phyloP scores from a whole-genome alignment of 176 grass and related monocot genomes.

The Oryza australiensis region DNA sequence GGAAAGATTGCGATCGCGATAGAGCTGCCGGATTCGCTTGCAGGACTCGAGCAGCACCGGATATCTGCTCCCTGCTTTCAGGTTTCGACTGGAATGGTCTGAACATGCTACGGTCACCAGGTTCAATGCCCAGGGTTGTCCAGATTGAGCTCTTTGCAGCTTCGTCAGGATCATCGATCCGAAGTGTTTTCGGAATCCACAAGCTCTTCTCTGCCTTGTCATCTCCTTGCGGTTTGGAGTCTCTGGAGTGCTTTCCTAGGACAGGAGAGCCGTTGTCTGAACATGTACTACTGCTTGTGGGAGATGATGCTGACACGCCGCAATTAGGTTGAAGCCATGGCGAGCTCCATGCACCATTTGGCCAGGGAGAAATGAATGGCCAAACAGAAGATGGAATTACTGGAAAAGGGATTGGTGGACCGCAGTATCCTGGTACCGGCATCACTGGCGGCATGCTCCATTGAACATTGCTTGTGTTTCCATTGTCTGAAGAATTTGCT shows the following conservation, averaged over 20 bases:
- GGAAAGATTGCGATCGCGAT: slow-evolving; percentile 59
- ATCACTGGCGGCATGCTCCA: slow-evolving; percentile 44
- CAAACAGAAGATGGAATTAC: slow-evolving; percentile 51
- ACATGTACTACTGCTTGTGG: slow-evolving; percentile 33
- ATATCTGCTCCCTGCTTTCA: slow-evolving; percentile 29
- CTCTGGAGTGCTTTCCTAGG: slow-evolving; percentile 78
- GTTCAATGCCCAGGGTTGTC: slow-evolving; percentile 61
- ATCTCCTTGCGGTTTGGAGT: slow-evolving; percentile 33
- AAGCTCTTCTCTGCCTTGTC: slow-evolving; percentile 43
- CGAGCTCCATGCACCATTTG: slow-evolving; percentile 51
- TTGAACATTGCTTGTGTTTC: slow-evolving; percentile 34
- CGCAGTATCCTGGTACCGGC: slow-evolving; percentile 40
- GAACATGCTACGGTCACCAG: slow-evolving; percentile 54
- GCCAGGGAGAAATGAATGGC: slow-evolving; percentile 63
- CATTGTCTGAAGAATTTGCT: slow-evolving; percentile 42
- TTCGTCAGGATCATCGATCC: slow-evolving; percentile 78
- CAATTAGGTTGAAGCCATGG: slow-evolving; percentile 51
- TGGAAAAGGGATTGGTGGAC: slow-evolving; percentile 40
- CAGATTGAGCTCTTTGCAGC: slow-evolving; percentile 90
- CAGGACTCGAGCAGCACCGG: slow-evolving; percentile 40
- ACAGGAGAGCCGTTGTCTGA: slow-evolving; percentile 36
- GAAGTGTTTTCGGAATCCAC: slow-evolving; percentile 73
- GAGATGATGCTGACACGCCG: slow-evolving; percentile 3
- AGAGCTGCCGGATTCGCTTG: slow-evolving; percentile 77
- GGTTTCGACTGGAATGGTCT: slow-evolving; percentile 59